These are phyloP conservation scores for Neopestalotiopsis rosae DNA, from an alignment of 2,329 filamentous ascomycete genomes.

Conservation along the genomic window DNA sequence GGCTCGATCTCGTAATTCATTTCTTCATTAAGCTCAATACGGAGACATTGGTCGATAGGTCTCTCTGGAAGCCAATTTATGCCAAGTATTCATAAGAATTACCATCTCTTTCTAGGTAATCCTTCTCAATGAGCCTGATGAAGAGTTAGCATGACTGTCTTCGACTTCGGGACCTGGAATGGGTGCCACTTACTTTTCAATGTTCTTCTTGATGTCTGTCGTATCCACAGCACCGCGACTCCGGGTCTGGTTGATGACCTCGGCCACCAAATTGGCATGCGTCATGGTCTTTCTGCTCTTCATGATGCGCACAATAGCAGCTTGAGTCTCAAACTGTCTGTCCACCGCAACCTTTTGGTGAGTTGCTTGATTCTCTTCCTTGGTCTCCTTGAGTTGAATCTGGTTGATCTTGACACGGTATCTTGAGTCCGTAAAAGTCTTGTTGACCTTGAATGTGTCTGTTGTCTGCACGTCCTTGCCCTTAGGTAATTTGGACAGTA, in stretches of 20 bases:
- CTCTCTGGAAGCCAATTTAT: slow-evolving; percentile 38
- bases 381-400: slow-evolving; percentile 95
- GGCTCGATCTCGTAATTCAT: background rate
- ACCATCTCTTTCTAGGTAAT: slow-evolving; percentile 85
- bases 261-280: slow-evolving; percentile 85
- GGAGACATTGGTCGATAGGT: background rate
- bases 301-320: slow-evolving; percentile 96
- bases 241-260: slow-evolving; percentile 91
- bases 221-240: slow-evolving; percentile 85
- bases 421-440: slow-evolving; percentile 77
- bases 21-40: background rate
- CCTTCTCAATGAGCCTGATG: slow-evolving; percentile 85
- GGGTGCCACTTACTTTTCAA: slow-evolving; percentile 76
- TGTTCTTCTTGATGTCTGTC: slow-evolving; percentile 92
- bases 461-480: slow-evolving; percentile 77
- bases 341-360: slow-evolving; percentile 90
- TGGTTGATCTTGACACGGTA: slow-evolving; percentile 98
- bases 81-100: slow-evolving; percentile 75
- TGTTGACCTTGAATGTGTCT: slow-evolving; percentile 87
- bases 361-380: slow-evolving; percentile 91
- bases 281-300: slow-evolving; percentile 89
- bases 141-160: slow-evolving; percentile 30
- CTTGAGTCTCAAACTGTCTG: slow-evolving; percentile 94
- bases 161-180: slow-evolving; percentile 14
- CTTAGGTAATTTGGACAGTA: slow-evolving; percentile 84